Evolutionary conservation across 2,329 filamentous ascomycete species (phyloP), one percentile per base, ranked within the genome.

Genomic region (Cladosporium oxysporum): DNA sequence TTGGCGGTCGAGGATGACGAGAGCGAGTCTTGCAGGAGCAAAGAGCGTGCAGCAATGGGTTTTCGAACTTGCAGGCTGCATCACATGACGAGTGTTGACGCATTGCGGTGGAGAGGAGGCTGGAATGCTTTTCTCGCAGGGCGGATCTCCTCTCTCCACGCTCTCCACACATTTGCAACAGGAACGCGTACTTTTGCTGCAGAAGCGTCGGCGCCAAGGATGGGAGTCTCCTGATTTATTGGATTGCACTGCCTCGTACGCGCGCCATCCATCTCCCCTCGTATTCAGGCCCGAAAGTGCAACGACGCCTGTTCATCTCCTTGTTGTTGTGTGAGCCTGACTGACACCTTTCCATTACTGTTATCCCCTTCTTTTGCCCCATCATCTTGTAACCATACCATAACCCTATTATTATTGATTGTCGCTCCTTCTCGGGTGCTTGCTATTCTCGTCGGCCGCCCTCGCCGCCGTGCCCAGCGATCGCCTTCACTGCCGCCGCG

Each of bases 101-200:
- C 23, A 23, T 35, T 33, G n/a, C 55, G 18, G 52, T 18, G 52
- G 28, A 31, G 52, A 29, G 23, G 52, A 55, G 52, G 52, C 52
- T 55, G 52, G 52, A 55, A 55, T 58, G 31, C 29, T 41, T 26
- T 37, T 29, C 23, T 41, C 2, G 33, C 52, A 55, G 28, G 31
- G 55, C 55, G 55, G 55, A 58, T 41, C 55, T 35, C 23, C 41
- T 21, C 52, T 58, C 55, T 58, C 55, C 55, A 58, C 31, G 53
- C 33, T 58, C 55, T 41, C 55, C 55, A 58, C 55, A 58, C 31
- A 58, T 35, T 58, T 41, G 33, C 33, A 58, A 41, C 31, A 37
- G 33, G 55, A 58, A 58, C 55, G 55, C 55, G 55, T 58, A 58
- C 31, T 52, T 29, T 29, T 8, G 23, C 31, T 33, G 52, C 52